Evolutionary conservation across 169 alveolate species (phyloP), one percentile per base, ranked within the genome.

Genomic region (Cyclospora cayetanensis): DNA sequence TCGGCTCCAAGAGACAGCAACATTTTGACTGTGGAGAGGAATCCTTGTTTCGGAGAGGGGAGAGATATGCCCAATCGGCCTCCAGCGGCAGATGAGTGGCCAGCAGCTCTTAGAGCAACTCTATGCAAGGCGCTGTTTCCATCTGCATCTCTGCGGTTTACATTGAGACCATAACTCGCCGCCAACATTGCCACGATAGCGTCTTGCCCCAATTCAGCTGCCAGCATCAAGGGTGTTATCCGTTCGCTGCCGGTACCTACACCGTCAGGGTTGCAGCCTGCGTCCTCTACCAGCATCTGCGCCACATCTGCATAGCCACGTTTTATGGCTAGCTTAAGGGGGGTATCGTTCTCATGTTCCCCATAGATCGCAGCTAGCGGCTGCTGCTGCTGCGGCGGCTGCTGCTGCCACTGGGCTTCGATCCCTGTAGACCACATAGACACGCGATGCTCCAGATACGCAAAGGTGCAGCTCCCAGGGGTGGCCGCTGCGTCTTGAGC

Each of bases 171-270:
- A 82, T 95, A 94, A 60, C 94, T 86, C 31, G 95, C 93, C 41
- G 95, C 91, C 41, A 97, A 86, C 72, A 93, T 83, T 46, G 96
- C 91, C 20, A 96, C 97, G 12, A 95, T 85, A 66, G 91, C 43
- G 43, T 91, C 93, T 87, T 96, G 95, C n/a, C 98, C 98, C 60
- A 89, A 68, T n/a, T 93, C 94, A 4, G 96, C 97, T 0, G 98
- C 97, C 29, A 95, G 96, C 98, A 97, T 97, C 88, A 97, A 88
- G 11, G 98, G 97, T 4, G 97, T 94, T 46, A 92, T 18, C 87
- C 92, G n/a, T 65, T 92, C 74, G 89, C 92, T 29, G 86, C 90
- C 76, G 50, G 92, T 74, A n/a, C 94, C 92, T 39, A 83, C 68
- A 12, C 95, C 96, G 77, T 94, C 95, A 50, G 96, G 95, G 79